Percentiles rank a stretch among this genome's conserved stretches.
Evolutionary conservation across 352 stramenopile genomes (phyloP).

Genomic region (Globisporangium ultimum): DNA sequence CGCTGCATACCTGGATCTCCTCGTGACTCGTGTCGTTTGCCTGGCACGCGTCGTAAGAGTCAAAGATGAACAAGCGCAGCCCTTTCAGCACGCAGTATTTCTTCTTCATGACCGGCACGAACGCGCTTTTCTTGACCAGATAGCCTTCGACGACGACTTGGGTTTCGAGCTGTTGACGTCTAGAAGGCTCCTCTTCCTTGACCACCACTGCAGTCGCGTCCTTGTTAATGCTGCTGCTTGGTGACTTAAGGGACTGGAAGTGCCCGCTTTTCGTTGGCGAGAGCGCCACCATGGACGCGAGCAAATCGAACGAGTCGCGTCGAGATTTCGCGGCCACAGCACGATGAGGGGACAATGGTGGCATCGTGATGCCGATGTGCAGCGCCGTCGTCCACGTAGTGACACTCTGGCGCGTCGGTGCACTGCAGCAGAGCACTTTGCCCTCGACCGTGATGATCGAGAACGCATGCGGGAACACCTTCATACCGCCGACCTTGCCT

Average conservation of each 20-base stretch:
- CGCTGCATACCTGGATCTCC: slow-evolving; percentile 29
- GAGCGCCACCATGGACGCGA: slow-evolving; percentile 17
- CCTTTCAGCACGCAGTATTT: slow-evolving; percentile 55
- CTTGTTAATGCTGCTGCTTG: background rate
- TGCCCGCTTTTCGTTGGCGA: slow-evolving; percentile 10
- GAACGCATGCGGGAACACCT: slow-evolving; percentile 56
- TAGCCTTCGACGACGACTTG: slow-evolving; percentile 48
- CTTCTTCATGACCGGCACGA: slow-evolving; percentile 54
- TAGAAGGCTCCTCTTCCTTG: background rate
- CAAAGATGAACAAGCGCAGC: slow-evolving; percentile 39
- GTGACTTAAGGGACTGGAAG: slow-evolving; percentile 6
- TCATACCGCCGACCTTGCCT: slow-evolving; percentile 49
- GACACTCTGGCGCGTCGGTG: slow-evolving; percentile 55
- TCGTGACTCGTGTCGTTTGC: slow-evolving; percentile 12
- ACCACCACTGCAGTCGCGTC: background rate
- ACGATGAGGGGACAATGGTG: slow-evolving; percentile 66
- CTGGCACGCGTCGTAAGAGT: slow-evolving; percentile 35
- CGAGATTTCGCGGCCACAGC: slow-evolving; percentile 54
- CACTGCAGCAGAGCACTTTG: slow-evolving; percentile 61
- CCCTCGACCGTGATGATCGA: slow-evolving; percentile 62
- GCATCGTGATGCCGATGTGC: slow-evolving; percentile 74
- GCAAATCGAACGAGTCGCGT: slow-evolving; percentile 73
- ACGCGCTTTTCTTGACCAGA: slow-evolving; percentile 44
- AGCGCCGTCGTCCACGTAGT: slow-evolving; percentile 69
- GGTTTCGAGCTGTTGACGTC: slow-evolving; percentile 2